Conservation (phyloP, 106 monocot genomes). For the Platanthera guangdongensis region DNA sequence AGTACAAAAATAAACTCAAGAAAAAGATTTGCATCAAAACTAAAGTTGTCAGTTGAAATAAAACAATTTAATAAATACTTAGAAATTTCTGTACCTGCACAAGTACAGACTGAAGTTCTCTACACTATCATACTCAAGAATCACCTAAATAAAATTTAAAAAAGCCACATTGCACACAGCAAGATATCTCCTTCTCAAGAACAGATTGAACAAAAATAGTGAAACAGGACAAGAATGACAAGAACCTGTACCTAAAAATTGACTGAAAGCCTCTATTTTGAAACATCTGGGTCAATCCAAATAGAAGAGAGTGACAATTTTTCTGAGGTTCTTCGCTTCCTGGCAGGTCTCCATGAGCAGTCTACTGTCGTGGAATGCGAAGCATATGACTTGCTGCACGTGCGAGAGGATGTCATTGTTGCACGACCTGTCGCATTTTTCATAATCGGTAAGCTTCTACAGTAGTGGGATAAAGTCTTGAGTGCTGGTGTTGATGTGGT, state of each 20-base stretch:
- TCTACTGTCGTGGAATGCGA: constrained; percentile 94
- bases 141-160: neutral
- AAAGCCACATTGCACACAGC: neutral
- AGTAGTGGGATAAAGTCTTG: too few relatives aligned
- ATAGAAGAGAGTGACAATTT: constrained; percentile 98
- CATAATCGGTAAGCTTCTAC: neutral
- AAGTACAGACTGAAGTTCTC: neutral
- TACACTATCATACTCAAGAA: neutral
- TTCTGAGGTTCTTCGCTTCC: constrained; percentile 89
- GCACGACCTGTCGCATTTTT: constrained; percentile 56
- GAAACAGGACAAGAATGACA: neutral
- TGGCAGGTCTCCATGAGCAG: constrained; percentile 97
- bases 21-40: too few relatives aligned
- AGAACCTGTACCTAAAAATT: constrained; percentile 4
- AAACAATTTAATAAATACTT: neutral
- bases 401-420: constrained; percentile 96
- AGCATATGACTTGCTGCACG: constrained; percentile 94
- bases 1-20: too few relatives aligned
- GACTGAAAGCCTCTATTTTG: neutral
- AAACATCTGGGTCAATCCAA: constrained; percentile 50
- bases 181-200: neutral
- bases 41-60: neutral
- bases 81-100: too few relatives aligned
- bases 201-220: neutral
- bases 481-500: too few relatives aligned